Evolutionary conservation across 441 rosid species (phyloP).

Genomic region (Euphorbia celastroides): DNA sequence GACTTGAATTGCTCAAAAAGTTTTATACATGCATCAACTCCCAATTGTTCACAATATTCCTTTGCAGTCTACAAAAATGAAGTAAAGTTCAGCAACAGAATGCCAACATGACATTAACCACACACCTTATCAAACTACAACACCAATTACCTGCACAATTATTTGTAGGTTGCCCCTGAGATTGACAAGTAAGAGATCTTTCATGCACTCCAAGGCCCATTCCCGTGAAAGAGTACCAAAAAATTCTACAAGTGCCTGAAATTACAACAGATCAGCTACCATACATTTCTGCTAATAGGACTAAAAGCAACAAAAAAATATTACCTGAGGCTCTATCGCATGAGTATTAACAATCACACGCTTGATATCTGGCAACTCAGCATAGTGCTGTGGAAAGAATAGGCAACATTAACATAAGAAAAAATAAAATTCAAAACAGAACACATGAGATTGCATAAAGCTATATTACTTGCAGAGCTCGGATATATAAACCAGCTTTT

Average conservation of each 20-base stretch:
- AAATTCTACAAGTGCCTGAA: conserved; percentile 94
- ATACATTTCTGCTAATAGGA: no score
- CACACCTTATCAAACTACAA: no score
- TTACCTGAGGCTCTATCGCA: conserved; percentile 97
- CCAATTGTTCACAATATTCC: conserved; percentile 97
- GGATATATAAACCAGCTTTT: conserved; percentile 87
- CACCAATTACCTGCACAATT: conserved; percentile 73
- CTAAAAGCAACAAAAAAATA: no score
- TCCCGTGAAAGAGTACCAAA: conserved; percentile 97
- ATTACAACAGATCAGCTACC: conserved; percentile 10
- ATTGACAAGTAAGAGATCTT: conserved; percentile 88
- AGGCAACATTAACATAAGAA: not conserved
- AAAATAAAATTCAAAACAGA: no score
- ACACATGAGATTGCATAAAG: no score
- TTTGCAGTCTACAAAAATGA: conserved; percentile 67
- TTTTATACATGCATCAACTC: conserved; percentile 87
- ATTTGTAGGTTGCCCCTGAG: conserved; percentile 95
- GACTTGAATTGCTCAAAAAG: conserved; percentile 98
- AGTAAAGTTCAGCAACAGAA: no score
- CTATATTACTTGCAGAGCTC: conserved; percentile 90
- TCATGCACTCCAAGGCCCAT: conserved; percentile 99
- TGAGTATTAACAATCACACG: conserved; percentile 98
- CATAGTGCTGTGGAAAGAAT: conserved; percentile 79
- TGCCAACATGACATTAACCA: no score
- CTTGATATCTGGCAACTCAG: conserved; percentile 91